Conservation (phyloP, 768 basidiomycete species). For the Russula ochroleuca region DNA sequence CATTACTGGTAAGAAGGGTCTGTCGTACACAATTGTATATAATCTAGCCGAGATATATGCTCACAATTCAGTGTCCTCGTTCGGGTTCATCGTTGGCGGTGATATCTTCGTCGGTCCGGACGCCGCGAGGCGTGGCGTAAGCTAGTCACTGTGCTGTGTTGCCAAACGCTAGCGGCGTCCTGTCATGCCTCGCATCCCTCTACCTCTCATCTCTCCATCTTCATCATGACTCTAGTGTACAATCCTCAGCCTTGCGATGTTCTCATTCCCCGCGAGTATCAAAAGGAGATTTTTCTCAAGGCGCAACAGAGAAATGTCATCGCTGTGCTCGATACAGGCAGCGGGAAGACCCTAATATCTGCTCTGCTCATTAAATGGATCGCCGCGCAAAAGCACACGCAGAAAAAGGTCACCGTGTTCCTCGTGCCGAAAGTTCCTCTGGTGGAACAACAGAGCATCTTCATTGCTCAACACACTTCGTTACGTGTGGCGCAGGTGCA, state of each 20-base stretch:
- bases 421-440: slow-evolving; percentile 82
- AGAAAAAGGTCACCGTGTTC: slow-evolving; percentile 66
- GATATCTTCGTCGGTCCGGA: background rate
- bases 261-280: slow-evolving; percentile 45
- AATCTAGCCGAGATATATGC: slow-evolving; percentile 31
- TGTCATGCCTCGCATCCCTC: slow-evolving; percentile 4
- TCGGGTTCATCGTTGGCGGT: slow-evolving; percentile 49
- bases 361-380: slow-evolving; percentile 73
- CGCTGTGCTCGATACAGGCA: slow-evolving; percentile 55
- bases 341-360: slow-evolving; percentile 59
- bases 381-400: slow-evolving; percentile 44
- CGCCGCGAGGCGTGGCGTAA: background rate
- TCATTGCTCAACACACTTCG: slow-evolving; percentile 59
- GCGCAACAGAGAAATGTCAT: slow-evolving; percentile 52
- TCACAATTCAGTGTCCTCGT: slow-evolving; percentile 97
- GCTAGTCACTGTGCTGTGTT: background rate
- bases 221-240: slow-evolving; percentile 9
- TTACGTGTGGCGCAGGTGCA: slow-evolving; percentile 64
- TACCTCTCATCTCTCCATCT: background rate
- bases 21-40: slow-evolving; percentile 9
- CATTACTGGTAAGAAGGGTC: slow-evolving; percentile 58
- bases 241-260: slow-evolving; percentile 15
- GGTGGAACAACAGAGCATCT: slow-evolving; percentile 76
- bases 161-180: background rate
- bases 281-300: slow-evolving; percentile 52